Evolutionary conservation across 306 rosid genomes (phyloP), one percentile per base, ranked within the genome.

Genomic region (Castanopsis chinensis): DNA sequence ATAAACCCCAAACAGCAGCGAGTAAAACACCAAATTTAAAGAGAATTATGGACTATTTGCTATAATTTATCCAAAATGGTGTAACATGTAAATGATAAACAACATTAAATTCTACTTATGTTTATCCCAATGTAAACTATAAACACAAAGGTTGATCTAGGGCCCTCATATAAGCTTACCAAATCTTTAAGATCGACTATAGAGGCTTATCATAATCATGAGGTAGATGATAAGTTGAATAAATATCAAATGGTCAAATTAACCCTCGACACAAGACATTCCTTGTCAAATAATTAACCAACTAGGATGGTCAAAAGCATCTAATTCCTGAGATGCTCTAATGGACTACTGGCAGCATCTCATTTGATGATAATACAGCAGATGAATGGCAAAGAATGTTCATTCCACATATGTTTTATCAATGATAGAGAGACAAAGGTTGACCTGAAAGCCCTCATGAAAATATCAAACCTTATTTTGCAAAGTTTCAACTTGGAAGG

Each of bases 361-460:
- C 77, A 55, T 28, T 73, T 30, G n/a, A 71, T 61, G 72, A 57
- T 74, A 83, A 74, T 8, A 58, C 53, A 80, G 58, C n/a, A 63
- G 45, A 74, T 32, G 28, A 19, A 65, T 37, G n/a, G 25, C 60
- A 8, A 52, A 73, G 23, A 56, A 35, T 21, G 59, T 59, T 23
- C 17, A 27, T 49, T 49, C 67, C 25, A 60, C 8, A 5, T 12
- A 63, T 63, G 37, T 28, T 63, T 28, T 63, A 14, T 8, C 19
- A 18, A 63, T 28, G n/a, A 3, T 63, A 63, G 30, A 63, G 6
- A 63, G 69, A 63, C 17, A 63, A 63, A 15, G 41, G 35, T 63
- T 27, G 37, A 63, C 30, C 11, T 3, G 30, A 72, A 51, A 59
- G 51, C 60, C 32, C 45, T 63, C 35, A 32, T 25, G 76, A 67